Conservation (phyloP, 768 basidiomycete genomes). For the Phanerochaete sordida region DNA sequence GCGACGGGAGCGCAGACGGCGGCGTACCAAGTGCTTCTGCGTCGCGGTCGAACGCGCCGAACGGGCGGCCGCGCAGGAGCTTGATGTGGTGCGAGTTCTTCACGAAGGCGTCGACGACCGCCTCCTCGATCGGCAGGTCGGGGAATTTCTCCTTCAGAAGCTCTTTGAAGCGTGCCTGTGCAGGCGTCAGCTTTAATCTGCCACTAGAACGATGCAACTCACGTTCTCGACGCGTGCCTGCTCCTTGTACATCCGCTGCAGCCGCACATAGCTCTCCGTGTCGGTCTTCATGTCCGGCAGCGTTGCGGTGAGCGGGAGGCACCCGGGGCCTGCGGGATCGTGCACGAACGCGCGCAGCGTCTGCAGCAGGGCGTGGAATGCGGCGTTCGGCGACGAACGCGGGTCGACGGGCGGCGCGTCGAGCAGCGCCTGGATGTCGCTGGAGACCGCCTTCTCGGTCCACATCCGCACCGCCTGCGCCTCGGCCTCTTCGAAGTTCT, state of each 20-base stretch:
- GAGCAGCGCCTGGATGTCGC: constrained; percentile 64
- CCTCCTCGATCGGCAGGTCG: constrained; percentile 47
- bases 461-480: constrained; percentile 83
- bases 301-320: constrained; percentile 79
- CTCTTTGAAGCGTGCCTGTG: constrained; percentile 24
- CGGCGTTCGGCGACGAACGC: constrained; percentile 30
- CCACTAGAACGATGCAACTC: not conserved
- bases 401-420: constrained; percentile 46
- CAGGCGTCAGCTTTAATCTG: not conserved
- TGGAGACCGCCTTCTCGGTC: constrained; percentile 53
- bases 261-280: constrained; percentile 74
- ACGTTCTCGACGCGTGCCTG: constrained; percentile 70
- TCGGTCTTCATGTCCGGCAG: constrained; percentile 97
- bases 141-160: constrained; percentile 40
- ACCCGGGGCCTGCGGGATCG: constrained; percentile 41
- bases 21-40: constrained; percentile 44
- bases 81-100: constrained; percentile 77
- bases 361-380: constrained; percentile 77
- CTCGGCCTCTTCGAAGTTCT: constrained; percentile 96
- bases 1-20: not conserved
- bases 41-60: constrained; percentile 54
- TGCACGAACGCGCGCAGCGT: constrained; percentile 66
- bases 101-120: constrained; percentile 65
- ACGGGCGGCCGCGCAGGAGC: constrained; percentile 59
- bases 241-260: constrained; percentile 83